Conservation (phyloP, 768 basidiomycete genomes). For the Lentinula aciculospora region DNA sequence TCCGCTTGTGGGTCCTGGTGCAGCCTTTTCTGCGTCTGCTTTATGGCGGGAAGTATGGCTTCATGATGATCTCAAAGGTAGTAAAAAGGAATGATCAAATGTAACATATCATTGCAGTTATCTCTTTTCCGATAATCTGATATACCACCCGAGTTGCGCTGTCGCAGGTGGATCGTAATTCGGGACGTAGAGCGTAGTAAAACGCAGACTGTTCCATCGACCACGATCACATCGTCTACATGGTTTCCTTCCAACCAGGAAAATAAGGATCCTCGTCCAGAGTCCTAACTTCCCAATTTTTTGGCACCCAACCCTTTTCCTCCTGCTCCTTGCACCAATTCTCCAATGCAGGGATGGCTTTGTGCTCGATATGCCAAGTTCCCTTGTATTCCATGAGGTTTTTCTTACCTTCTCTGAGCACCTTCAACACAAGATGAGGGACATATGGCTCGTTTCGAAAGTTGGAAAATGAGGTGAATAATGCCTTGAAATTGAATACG, state of each 20-base stretch:
- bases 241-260: constrained; percentile 33
- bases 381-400: constrained; percentile 39
- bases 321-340: constrained; percentile 46
- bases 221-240: background rate
- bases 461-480: constrained; percentile 43
- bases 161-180: too few relatives aligned
- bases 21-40: constrained; percentile 39
- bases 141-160: too few relatives aligned
- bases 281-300: constrained; percentile 43
- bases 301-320: constrained; percentile 36
- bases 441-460: constrained; percentile 43
- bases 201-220: too few relatives aligned
- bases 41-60: constrained; percentile 43
- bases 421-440: constrained; percentile 37
- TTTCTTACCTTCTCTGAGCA: constrained; percentile 33
- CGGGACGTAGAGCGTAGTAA: too few relatives aligned
- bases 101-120: background rate
- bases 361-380: constrained; percentile 34
- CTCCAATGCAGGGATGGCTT: constrained; percentile 37
- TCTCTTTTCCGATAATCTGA: background rate
- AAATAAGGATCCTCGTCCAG: constrained; percentile 47
- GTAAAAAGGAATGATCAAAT: background rate
- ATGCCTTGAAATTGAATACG: constrained; percentile 47
- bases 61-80: constrained; percentile 7
- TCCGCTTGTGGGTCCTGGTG: constrained; percentile 43